Base-by-base conservation (phyloP, 805 yeast species). In the Tetrapisispora taiwanensis region DNA sequence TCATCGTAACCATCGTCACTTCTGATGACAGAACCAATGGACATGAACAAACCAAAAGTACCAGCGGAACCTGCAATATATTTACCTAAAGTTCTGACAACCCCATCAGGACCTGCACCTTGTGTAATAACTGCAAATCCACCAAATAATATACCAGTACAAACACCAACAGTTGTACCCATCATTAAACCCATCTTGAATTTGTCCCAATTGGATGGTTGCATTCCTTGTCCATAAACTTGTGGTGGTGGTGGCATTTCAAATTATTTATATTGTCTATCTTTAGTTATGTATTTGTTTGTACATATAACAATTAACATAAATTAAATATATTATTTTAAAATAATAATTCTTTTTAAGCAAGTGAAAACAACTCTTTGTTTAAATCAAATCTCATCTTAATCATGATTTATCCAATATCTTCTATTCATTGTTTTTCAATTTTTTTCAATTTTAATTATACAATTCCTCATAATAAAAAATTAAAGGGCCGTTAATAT, bases 21-120 rank as follows among this genome's bases (percentile, higher is more conserved):
- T 70, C 95, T 78, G 50, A 85, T 85, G 17, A 85, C 88, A 10
- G 95, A 85, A 32, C 98, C 97, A 52, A 90, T 84, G 36, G 95
- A 84, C 97, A 90, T 89, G 66, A 90, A 87, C 55, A 90, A 74
- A 34, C 97, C 97, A 66, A 92, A 90, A 10, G 97, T 90, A 40
- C 94, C 96, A 2, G 95, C 96, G 5, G 96, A 86, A 44, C 97
- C 97, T 56, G 84, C 81, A 67, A 92, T 89, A 67, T 89, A 92
- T 68, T 90, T 95, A 45, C 98, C 97, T 59, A 92, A 70, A 1
- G 97, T 90, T 69, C 95, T 81, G 81, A 92, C 84, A 46, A 86
- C 86, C 45, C 99, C 99, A 59, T 86, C 84, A 40, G 99, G 98
- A 13, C 95, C 96, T n/a, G 98, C 92, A 17, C 99, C 99, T 53